phyloP scores from a whole-genome alignment of 352 stramenopile species.

The Hyaloperonospora brassicae region DNA sequence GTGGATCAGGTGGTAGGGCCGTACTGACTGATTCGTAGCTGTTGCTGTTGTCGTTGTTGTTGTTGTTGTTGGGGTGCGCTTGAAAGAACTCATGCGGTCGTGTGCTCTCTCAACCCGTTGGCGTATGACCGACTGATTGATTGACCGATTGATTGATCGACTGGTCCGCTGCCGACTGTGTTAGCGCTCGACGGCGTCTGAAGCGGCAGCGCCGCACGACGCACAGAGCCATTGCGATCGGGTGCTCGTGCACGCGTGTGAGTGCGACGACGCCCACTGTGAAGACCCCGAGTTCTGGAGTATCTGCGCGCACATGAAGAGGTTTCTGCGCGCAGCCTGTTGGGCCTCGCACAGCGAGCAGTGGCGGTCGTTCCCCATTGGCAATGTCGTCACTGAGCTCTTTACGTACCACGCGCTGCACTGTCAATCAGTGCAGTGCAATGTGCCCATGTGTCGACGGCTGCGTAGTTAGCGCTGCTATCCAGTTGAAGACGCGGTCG shows the following conservation, averaged over 20 bases:
- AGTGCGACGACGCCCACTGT: constrained; percentile 38
- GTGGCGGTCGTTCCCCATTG: constrained; percentile 36
- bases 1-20: too few relatives aligned
- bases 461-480: constrained; percentile 28
- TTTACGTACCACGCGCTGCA: constrained; percentile 47
- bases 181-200: constrained; percentile 13
- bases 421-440: constrained; percentile 31
- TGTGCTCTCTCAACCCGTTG: too few relatives aligned
- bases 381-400: constrained; percentile 29
- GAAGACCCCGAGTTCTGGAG: constrained; percentile 22
- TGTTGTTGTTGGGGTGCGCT: too few relatives aligned
- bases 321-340: constrained; percentile 43
- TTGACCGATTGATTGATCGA: too few relatives aligned
- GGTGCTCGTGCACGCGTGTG: constrained; percentile 50
- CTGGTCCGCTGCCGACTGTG: too few relatives aligned
- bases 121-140: too few relatives aligned
- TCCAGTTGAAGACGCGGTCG: constrained; percentile 1
- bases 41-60: too few relatives aligned
- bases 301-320: constrained; percentile 54
- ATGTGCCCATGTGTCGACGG: constrained; percentile 37
- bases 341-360: constrained; percentile 50
- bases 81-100: too few relatives aligned
- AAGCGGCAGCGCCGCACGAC: constrained; percentile 5
- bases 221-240: constrained; percentile 29
- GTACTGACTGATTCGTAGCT: too few relatives aligned